Evolutionary conservation across 2,329 filamentous ascomycete genomes (phyloP).

Genomic region (Claviceps sp.): DNA sequence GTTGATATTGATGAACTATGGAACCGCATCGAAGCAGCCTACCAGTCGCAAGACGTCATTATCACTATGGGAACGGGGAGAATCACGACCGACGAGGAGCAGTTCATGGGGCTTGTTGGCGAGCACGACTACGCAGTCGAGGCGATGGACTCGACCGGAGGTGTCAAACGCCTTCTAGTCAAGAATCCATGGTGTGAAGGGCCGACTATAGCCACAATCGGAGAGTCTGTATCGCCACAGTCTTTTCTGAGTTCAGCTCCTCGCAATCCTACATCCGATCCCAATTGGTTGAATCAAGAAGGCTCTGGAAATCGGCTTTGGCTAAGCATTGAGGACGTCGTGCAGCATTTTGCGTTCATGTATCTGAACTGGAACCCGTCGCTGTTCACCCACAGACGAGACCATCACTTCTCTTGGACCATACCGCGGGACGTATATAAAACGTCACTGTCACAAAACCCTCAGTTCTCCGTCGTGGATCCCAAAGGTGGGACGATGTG

Average conservation of each 20-base stretch:
- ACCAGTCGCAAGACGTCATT: constrained; percentile 66
- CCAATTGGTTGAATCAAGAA: neutral
- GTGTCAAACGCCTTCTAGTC: constrained; percentile 58
- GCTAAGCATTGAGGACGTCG: constrained; percentile 78
- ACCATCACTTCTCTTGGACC: constrained; percentile 83
- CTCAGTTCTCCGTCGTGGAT: constrained; percentile 58
- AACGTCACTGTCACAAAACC: constrained; percentile 49
- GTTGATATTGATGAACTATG: constrained; percentile 65
- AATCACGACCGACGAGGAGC: constrained; percentile 63
- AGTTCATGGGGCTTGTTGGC: constrained; percentile 66
- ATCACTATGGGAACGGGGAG: constrained; percentile 84
- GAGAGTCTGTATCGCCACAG: neutral
- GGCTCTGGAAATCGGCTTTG: constrained; percentile 66
- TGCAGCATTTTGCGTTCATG: constrained; percentile 87
- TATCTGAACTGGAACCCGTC: constrained; percentile 96
- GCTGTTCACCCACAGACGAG: constrained; percentile 68
- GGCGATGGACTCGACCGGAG: constrained; percentile 52
- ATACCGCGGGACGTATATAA: constrained; percentile 36
- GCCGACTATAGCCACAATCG: constrained; percentile 43
- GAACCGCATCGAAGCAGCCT: constrained; percentile 61
- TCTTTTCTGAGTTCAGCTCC: constrained; percentile 7
- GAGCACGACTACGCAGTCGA: constrained; percentile 93
- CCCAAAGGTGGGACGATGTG: constrained; percentile 52
- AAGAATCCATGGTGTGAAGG: constrained; percentile 96
- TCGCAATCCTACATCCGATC: neutral